Evolutionary conservation across 495 filamentous ascomycete genomes (phyloP), one percentile per base, ranked within the genome.

Genomic region (Hapsidospora chrysogenum): DNA sequence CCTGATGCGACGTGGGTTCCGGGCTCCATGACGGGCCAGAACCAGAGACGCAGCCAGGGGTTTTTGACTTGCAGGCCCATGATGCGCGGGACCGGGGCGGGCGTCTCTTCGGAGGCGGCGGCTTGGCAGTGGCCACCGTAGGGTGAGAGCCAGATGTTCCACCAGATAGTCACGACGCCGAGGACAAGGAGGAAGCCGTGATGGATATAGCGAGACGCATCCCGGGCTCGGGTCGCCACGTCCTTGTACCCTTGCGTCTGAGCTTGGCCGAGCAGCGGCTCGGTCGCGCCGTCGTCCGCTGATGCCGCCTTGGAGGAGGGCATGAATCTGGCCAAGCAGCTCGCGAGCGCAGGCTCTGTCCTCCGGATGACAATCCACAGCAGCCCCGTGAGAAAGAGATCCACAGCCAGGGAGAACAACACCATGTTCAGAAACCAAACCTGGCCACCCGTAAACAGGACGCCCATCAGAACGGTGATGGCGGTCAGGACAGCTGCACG

Each of bases 111-210:
- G 0, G 33, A 16, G 10, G 14, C 16, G 10, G 19, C 25, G 20
- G 9, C 34, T 5, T 45, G 32, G 31, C 51, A 54, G 34, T 42
- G 40, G 8, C 53, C 53, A 16, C 40, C 39, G 9, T 49, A 45
- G 0, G 50, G 49, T 10, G 51, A 51, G 11, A 54, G 28, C 50
- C 47, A 51, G 1, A 48, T 37, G 26, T 57, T 57, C 53, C 53
- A 57, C 45, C 43, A 49, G 17, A 55, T 55, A 18, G 47, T 44
- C 16, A 50, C 40, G 13, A 40, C 18, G 6, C 45, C 37, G 9
- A 51, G 34, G 2, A 22, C 38, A 0, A 46, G 20, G 15, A 57
- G 39, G 9, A 41, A 11, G 1, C 18, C 39, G 28, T 57, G 54
- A 39, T 53, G 49, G 2, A 43, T 6, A 17, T 53, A 48, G 51